These are phyloP conservation scores for Microdochium nivale DNA, from an alignment of 2,329 filamentous ascomycete genomes.

Conservation along the genomic window DNA sequence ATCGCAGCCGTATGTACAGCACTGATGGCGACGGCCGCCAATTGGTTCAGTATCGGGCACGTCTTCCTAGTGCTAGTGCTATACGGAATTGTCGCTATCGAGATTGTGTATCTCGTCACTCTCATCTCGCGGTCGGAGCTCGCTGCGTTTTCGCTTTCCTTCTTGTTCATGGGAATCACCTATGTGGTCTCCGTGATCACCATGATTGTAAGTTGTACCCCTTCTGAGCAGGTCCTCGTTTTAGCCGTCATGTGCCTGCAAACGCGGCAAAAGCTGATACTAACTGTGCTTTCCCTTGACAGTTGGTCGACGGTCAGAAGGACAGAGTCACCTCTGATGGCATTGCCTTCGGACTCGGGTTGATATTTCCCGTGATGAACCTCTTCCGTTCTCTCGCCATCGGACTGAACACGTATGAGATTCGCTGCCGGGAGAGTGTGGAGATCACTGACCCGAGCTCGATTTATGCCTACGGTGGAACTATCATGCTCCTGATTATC, in stretches of 20 bases:
- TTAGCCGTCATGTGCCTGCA: neutral
- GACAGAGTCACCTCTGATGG: slow-evolving; percentile 41
- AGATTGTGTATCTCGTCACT: slow-evolving; percentile 55
- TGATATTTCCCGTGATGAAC: slow-evolving; percentile 53
- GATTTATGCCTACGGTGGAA: slow-evolving; percentile 57
- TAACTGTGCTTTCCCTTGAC: slow-evolving; percentile 1
- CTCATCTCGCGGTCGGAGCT: slow-evolving; percentile 53
- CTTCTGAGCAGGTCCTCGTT: neutral
- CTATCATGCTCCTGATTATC: slow-evolving; percentile 57
- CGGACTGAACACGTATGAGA: slow-evolving; percentile 53
- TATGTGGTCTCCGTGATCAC: slow-evolving; percentile 16
- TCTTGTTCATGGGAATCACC: slow-evolving; percentile 14
- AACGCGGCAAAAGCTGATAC: neutral
- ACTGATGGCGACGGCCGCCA: slow-evolving; percentile 42
- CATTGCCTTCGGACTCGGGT: slow-evolving; percentile 47
- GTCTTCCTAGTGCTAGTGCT: slow-evolving; percentile 55
- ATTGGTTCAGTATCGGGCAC: slow-evolving; percentile 52
- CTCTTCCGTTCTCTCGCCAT: slow-evolving; percentile 51
- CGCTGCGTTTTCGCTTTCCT: slow-evolving; percentile 50
- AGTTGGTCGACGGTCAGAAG: slow-evolving; percentile 10
- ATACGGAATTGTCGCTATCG: slow-evolving; percentile 52
- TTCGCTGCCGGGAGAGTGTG: slow-evolving; percentile 43
- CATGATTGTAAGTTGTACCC: slow-evolving; percentile 10
- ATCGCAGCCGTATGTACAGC: slow-evolving; percentile 33
- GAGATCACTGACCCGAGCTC: slow-evolving; percentile 39